phyloP scores from a whole-genome alignment of 805 yeast species.

The Diddensiella santjacobensis region DNA sequence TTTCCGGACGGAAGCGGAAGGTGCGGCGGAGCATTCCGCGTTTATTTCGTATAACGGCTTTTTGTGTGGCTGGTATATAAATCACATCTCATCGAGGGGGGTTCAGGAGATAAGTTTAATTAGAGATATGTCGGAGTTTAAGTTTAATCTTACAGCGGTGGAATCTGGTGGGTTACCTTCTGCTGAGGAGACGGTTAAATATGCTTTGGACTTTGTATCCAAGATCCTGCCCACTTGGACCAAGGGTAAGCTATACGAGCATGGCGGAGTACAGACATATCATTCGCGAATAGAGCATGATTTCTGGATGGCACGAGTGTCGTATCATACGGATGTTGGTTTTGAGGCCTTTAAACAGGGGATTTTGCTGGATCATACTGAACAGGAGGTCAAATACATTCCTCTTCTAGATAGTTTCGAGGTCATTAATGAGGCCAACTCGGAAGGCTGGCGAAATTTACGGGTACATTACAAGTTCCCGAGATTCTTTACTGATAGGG shows the following conservation, averaged over 20 bases:
- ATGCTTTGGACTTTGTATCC: slow-evolving; percentile 21
- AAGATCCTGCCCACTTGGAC: slow-evolving; percentile 24
- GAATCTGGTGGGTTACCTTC: slow-evolving; percentile 23
- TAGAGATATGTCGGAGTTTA: too few relatives aligned
- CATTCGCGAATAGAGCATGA: slow-evolving; percentile 24
- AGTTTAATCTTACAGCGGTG: slow-evolving; percentile 23
- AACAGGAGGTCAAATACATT: slow-evolving; percentile 38
- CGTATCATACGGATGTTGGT: slow-evolving; percentile 30
- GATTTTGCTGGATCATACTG: slow-evolving; percentile 36
- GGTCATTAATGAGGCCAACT: slow-evolving; percentile 20
- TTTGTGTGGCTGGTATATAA: too few relatives aligned
- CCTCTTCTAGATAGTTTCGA: slow-evolving; percentile 29
- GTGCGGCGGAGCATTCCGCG: too few relatives aligned
- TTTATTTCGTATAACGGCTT: too few relatives aligned
- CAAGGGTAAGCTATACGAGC: slow-evolving; percentile 18
- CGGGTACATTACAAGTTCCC: slow-evolving; percentile 35
- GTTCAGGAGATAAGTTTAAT: too few relatives aligned
- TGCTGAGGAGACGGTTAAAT: slow-evolving; percentile 18
- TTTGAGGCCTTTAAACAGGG: slow-evolving; percentile 30
- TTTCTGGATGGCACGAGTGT: slow-evolving; percentile 38
- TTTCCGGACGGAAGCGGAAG: too few relatives aligned
- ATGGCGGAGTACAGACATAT: slow-evolving; percentile 24
- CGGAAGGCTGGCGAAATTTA: slow-evolving; percentile 26
- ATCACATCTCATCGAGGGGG: too few relatives aligned
- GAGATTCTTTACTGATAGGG: slow-evolving; percentile 32